Conservation (phyloP, 345 rosid species). For the Corymbia maculata region DNA sequence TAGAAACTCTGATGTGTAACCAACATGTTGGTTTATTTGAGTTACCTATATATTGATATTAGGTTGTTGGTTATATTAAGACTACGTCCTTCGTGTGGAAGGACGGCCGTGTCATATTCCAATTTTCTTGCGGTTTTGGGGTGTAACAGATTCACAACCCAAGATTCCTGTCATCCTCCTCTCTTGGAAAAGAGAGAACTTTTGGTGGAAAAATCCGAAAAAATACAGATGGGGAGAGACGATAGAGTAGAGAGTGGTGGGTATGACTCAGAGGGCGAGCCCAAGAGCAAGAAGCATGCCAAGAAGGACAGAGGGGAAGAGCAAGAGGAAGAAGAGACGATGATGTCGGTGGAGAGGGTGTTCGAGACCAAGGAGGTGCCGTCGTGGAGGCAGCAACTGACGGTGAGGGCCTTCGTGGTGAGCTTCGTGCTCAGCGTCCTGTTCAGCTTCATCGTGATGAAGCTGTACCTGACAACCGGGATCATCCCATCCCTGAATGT, state of each 20-base stretch:
- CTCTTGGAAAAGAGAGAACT: background rate
- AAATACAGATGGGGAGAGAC: background rate
- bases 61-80: too few relatives aligned
- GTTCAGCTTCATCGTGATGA: slow-evolving; percentile 66
- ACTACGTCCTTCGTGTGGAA: too few relatives aligned
- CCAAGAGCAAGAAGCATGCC: background rate
- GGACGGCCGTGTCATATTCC: too few relatives aligned
- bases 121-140: too few relatives aligned
- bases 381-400: slow-evolving; percentile 54
- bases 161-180: background rate
- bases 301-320: background rate
- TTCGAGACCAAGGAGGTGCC: slow-evolving; percentile 45
- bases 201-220: background rate
- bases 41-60: too few relatives aligned
- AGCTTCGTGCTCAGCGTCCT: slow-evolving; percentile 46
- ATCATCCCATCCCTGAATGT: slow-evolving; percentile 69
- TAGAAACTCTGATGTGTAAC: too few relatives aligned
- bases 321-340: slow-evolving; percentile 4
- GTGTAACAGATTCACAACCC: background rate
- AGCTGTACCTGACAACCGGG: slow-evolving; percentile 63
- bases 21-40: too few relatives aligned
- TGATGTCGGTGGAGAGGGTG: slow-evolving; percentile 33
- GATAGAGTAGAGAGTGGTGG: background rate
- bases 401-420: slow-evolving; percentile 51
- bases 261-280: background rate